These are phyloP conservation scores for Blastocladiella emersonii DNA, from an alignment of 371 early-diverging fungal species.

Conservation along the genomic window DNA sequence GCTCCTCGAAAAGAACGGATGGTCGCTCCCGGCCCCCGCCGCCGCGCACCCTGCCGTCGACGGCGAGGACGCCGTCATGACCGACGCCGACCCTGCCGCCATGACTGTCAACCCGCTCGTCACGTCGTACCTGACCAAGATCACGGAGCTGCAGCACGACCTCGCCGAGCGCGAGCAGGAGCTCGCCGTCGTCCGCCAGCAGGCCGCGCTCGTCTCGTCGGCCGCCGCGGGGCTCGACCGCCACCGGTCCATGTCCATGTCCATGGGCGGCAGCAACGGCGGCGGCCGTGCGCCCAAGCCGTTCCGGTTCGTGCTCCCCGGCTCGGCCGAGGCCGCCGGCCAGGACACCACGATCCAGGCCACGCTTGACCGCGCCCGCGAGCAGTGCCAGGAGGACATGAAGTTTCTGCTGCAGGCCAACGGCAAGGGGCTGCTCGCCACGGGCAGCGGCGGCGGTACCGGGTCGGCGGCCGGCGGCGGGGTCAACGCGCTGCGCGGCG, in stretches of 20 bases:
- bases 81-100: background rate
- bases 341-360: background rate
- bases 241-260: too few relatives aligned
- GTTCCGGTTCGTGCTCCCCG: background rate
- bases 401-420: slow-evolving; percentile 11
- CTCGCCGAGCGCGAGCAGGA: background rate
- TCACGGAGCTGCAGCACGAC: background rate
- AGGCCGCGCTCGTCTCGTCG: background rate
- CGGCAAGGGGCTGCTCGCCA: too few relatives aligned
- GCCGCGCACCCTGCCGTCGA: too few relatives aligned
- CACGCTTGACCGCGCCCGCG: background rate
- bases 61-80: background rate
- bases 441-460: too few relatives aligned
- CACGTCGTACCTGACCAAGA: background rate
- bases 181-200: background rate
- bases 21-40: background rate
- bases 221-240: background rate
- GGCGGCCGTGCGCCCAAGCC: background rate
- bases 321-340: background rate
- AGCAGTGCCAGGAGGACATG: slow-evolving; percentile 8
- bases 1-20: slow-evolving; percentile 22
- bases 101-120: background rate
- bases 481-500: background rate
- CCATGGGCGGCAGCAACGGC: background rate
- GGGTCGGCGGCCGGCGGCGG: slow-evolving; percentile 7